Evolutionary conservation across 495 filamentous ascomycete species (phyloP).

Genomic region (Acidomyces sp.): DNA sequence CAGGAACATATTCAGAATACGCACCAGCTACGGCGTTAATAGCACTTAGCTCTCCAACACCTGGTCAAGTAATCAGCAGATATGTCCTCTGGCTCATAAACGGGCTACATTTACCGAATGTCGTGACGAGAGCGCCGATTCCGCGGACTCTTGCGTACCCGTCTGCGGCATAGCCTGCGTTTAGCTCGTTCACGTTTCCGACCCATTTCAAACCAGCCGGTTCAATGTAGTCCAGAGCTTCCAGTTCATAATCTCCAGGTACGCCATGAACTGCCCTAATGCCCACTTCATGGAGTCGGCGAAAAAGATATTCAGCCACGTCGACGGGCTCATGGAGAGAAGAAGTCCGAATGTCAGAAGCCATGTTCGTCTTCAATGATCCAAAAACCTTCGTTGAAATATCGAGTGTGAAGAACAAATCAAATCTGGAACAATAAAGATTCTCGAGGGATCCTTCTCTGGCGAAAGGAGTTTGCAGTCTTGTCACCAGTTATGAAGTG

Average conservation of each 20-base stretch:
- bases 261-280: conserved; percentile 51
- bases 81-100: no score
- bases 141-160: conserved; percentile 45
- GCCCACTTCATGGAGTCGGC: conserved; percentile 47
- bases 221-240: conserved; percentile 48
- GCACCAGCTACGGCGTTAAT: conserved; percentile 57
- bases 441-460: no score
- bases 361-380: no score
- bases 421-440: no score
- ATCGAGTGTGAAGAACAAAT: no score
- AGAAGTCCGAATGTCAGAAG: conserved; percentile 3
- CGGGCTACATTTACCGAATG: conserved; percentile 38
- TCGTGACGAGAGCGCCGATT: conserved; percentile 51
- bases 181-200: conserved; percentile 57
- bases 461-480: no score
- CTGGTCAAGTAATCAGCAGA: no score
- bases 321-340: conserved; percentile 7
- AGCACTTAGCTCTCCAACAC: conserved; percentile 56
- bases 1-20: conserved; percentile 60
- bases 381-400: no score
- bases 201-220: conserved; percentile 50
- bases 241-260: conserved; percentile 41
- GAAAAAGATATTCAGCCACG: conserved; percentile 41
- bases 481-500: no score
- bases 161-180: conserved; percentile 59